These are phyloP conservation scores for Alliaria petiolata DNA, from an alignment of 345 rosid genomes.

Conservation along the genomic window DNA sequence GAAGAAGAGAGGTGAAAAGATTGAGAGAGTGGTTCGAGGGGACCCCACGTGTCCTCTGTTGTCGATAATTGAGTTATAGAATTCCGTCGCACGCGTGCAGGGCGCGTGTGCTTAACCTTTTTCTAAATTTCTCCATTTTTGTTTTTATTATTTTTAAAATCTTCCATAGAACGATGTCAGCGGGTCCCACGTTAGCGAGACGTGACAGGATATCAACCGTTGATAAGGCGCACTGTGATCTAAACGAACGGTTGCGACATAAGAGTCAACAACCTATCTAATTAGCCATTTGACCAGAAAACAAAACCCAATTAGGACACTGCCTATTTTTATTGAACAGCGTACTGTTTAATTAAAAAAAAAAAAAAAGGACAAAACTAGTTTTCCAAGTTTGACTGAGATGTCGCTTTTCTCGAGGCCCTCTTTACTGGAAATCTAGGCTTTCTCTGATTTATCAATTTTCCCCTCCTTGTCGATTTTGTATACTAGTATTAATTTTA, in stretches of 20 bases:
- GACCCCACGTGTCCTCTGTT: conserved; percentile 34
- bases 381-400: conserved; percentile 69
- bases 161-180: conserved; percentile 26
- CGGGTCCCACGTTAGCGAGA: conserved; percentile 29
- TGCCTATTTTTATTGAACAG: conserved; percentile 7
- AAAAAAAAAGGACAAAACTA: conserved; percentile 20
- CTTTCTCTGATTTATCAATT: conserved; percentile 20
- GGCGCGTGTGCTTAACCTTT: conserved; percentile 37
- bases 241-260: conserved; percentile 22
- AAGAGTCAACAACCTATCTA: conserved; percentile 42
- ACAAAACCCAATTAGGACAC: conserved; percentile 27
- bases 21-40: conserved; percentile 23
- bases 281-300: conserved; percentile 40
- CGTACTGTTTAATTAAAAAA: no score
- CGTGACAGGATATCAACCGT: conserved; percentile 16
- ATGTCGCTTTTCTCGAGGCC: conserved; percentile 66
- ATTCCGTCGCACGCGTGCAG: conserved; percentile 32
- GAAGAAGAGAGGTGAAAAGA: conserved; percentile 9
- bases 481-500: background rate
- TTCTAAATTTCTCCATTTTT: background rate
- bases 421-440: conserved; percentile 52
- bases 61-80: background rate
- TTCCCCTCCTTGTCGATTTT: conserved; percentile 18
- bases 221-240: conserved; percentile 4
- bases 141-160: background rate